phyloP scores from a whole-genome alignment of 2,329 filamentous ascomycete species.

The Cyphellophora attinorum region DNA sequence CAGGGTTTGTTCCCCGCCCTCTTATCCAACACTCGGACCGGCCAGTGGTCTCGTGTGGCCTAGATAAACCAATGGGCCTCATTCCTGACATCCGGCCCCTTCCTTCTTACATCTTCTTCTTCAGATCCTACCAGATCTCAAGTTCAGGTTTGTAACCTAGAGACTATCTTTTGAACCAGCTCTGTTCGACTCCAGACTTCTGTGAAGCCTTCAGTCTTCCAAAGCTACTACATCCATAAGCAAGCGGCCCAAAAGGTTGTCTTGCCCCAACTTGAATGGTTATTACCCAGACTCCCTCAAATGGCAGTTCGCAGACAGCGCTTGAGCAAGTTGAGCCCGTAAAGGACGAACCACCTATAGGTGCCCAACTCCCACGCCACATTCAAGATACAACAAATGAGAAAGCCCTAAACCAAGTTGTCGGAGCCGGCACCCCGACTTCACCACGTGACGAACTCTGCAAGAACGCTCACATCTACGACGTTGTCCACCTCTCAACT shows the following conservation, averaged over 20 bases:
- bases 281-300: conserved; percentile 4
- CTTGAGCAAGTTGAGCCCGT: conserved; percentile 5
- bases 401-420: not conserved
- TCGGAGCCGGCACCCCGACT: not conserved
- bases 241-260: conserved; percentile 1
- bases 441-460: conserved; percentile 1
- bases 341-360: conserved; percentile 4
- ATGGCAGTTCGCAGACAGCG: conserved; percentile 2
- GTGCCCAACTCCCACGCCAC: conserved; percentile 1
- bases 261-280: conserved; percentile 4
- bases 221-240: not conserved
- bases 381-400: not conserved
- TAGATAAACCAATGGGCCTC: no score
- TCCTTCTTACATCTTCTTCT: no score
- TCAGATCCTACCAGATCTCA: no score
- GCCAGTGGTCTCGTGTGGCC: no score
- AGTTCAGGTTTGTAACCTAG: no score
- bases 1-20: no score
- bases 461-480: conserved; percentile 1
- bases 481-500: conserved; percentile 1
- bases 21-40: no score
- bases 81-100: no score
- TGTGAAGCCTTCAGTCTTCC: conserved; percentile 1
- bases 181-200: conserved; percentile 2
- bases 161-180: conserved; percentile 1